phyloP scores from a whole-genome alignment of 306 rosid species.

The Quercus ilex region DNA sequence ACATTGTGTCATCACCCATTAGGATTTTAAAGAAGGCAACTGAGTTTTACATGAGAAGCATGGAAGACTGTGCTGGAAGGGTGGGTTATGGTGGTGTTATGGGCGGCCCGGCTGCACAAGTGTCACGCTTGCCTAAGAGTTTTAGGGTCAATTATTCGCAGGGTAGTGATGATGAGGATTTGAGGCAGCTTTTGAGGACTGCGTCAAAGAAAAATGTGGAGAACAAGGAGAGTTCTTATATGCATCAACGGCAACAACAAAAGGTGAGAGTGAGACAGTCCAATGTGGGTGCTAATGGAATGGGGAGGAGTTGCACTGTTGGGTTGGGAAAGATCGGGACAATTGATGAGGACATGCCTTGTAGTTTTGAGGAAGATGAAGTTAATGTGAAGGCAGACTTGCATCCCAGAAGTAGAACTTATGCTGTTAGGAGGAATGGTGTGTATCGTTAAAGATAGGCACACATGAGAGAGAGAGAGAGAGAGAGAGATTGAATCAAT shows the following conservation, averaged over 20 bases:
- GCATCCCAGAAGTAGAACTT: conserved; percentile 28
- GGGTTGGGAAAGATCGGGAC: conserved; percentile 40
- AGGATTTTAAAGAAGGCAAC: conserved; percentile 41
- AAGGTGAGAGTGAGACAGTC: not conserved
- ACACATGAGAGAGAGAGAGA: not conserved
- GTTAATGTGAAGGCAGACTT: conserved; percentile 12
- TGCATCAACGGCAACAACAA: not conserved
- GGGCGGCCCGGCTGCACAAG: not conserved
- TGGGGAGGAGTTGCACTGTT: conserved; percentile 30
- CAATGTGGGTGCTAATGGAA: conserved; percentile 8
- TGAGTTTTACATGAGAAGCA: conserved; percentile 33
- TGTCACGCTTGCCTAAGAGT: conserved; percentile 17
- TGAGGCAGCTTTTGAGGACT: conserved; percentile 6
- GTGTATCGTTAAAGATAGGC: not conserved
- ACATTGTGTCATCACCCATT: conserved; percentile 28
- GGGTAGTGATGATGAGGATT: not conserved
- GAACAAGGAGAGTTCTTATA: not conserved
- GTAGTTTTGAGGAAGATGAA: conserved; percentile 40
- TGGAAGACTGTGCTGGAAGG: conserved; percentile 35
- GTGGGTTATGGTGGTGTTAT: conserved; percentile 3
- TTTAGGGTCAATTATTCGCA: conserved; percentile 5
- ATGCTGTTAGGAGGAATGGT: conserved; percentile 3
- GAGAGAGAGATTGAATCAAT: not conserved
- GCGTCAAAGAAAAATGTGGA: not conserved
- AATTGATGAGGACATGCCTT: conserved; percentile 56